A percentile compares a stretch with the other conserved stretches of the same genome.
Evolutionary conservation across 129 eudicot genomes (phyloP).

Genomic region (Helianthus annuus): DNA sequence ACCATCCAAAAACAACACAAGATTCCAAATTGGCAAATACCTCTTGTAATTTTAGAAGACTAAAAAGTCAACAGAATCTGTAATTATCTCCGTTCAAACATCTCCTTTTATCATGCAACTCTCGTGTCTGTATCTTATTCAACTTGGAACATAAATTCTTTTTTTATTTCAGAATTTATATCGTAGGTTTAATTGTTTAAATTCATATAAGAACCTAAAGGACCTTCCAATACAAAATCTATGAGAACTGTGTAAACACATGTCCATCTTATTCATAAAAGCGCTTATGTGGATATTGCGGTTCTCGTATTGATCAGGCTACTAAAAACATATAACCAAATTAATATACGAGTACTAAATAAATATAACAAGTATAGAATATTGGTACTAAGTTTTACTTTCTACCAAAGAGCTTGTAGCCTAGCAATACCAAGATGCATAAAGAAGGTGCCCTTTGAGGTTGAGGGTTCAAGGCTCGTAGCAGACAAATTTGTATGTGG

Average conservation of each 20-base stretch:
- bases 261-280: too few species aligned
- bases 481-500: neutral
- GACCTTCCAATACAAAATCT: too few species aligned
- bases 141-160: neutral
- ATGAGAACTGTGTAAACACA: too few species aligned
- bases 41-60: conserved; percentile 20
- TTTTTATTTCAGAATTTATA: neutral
- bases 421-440: too few species aligned
- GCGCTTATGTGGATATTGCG: too few species aligned
- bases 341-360: neutral
- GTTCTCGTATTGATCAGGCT: too few species aligned
- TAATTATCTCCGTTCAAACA: conserved; percentile 30
- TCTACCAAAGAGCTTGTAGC: neutral
- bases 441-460: too few species aligned
- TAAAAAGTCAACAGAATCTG: conserved; percentile 34
- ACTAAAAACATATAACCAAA: neutral
- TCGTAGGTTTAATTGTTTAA: too few species aligned
- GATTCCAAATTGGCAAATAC: conserved; percentile 23
- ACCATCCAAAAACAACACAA: conserved; percentile 30
- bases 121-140: neutral
- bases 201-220: too few species aligned
- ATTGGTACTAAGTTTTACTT: neutral
- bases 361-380: neutral
- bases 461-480: too few species aligned
- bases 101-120: neutral